Base-by-base conservation (phyloP, 2,329 filamentous ascomycete species). In the Calcarisporium arbuscula region DNA sequence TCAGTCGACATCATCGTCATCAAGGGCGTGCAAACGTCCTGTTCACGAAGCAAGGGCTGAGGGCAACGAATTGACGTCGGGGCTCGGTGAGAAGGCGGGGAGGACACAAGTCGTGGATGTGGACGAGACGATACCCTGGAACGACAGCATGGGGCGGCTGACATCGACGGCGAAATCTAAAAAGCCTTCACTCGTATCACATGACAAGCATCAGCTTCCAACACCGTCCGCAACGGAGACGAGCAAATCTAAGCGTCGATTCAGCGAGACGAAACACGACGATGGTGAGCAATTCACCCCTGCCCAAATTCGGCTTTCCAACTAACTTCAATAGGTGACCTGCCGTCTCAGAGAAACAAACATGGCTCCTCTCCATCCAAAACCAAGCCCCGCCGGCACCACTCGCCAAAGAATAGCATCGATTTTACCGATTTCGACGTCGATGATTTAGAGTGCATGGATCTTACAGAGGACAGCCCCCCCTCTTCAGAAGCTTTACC, bases 71-170 rank as follows among this genome's bases (percentile, higher is more conserved):
- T 16, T 38, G 14, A 30, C 32, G 19, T n/a, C n/a, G n/a, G n/a
- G n/a, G n/a, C n/a, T n/a, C n/a, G n/a, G n/a, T n/a, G n/a, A n/a
- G n/a, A n/a, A n/a, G n/a, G n/a, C n/a, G n/a, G n/a, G n/a, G n/a
- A n/a, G n/a, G n/a, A n/a, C n/a, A n/a, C n/a, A n/a, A n/a, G n/a
- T 29, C 34, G 38, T 39, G 43, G 48, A 53, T 41, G 43, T 42
- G 28, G 47, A 51, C 37, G 44, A 52, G 47, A 47, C 48, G 40
- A 49, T 39, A 28, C 31, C 42, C 23, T 51, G 41, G 38, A 48
- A 53, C 39, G 52, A 51, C 40, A 58, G 42, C 26, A 74, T 74
- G 69, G 67, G 64, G 19, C 60, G 60, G 30, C 48, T 70, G 31
- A 60, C 59, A 11, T 61, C 65, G 6, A 63, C 55, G 28, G 56